Conservation (phyloP, 2,329 filamentous ascomycete species). For the Kalmusia sp. region DNA sequence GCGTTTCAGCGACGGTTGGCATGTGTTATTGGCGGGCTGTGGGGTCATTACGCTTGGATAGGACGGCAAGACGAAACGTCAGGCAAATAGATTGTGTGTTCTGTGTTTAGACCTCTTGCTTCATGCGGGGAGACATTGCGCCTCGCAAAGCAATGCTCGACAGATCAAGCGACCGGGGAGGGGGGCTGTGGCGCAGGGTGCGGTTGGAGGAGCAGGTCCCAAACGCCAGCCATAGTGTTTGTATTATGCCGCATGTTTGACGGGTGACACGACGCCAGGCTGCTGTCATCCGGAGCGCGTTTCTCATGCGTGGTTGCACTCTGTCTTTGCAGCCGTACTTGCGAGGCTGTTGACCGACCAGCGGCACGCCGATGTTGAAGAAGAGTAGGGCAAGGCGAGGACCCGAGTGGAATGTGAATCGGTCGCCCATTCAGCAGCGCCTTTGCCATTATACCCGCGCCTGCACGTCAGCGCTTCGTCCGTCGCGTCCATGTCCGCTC, state of each 20-base stretch:
- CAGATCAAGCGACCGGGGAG: not conserved
- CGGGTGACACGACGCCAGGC: not conserved
- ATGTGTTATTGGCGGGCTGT: not conserved
- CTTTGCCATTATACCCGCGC: no score
- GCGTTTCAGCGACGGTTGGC: not conserved
- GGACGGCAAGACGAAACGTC: conserved; percentile 8
- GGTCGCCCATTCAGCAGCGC: no score
- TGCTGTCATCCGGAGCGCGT: not conserved
- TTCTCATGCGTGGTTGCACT: not conserved
- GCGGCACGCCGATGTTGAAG: no score
- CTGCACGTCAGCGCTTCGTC: not conserved
- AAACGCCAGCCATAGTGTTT: not conserved
- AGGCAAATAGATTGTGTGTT: conserved; percentile 13
- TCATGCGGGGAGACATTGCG: conserved; percentile 4
- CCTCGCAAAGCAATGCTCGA: not conserved
- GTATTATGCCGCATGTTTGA: not conserved
- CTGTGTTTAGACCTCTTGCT: no score
- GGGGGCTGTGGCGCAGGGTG: not conserved
- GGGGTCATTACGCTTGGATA: no score
- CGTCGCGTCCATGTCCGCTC: not conserved
- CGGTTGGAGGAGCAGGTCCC: not conserved
- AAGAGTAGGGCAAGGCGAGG: no score
- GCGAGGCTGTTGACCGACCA: no score
- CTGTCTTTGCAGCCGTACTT: not conserved
- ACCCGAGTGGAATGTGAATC: no score